phyloP scores from a whole-genome alignment of 768 basidiomycete species.

The Tubosaeta brunneosetosa region DNA sequence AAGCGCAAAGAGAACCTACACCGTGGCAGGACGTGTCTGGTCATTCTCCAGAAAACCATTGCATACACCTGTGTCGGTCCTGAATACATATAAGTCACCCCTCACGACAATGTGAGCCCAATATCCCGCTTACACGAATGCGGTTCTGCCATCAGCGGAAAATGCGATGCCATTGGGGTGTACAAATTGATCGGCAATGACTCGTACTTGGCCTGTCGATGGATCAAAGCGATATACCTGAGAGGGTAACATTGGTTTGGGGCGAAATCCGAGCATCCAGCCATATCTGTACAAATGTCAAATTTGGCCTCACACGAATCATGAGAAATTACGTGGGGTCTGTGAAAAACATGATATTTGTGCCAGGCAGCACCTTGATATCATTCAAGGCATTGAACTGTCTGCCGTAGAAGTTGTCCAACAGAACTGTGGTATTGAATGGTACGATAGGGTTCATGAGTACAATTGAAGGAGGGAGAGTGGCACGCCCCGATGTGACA shows the following conservation, averaged over 20 bases:
- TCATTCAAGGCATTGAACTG: conserved; percentile 86
- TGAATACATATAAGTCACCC: conserved; percentile 20
- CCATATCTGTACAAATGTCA: conserved; percentile 46
- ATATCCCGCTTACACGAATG: conserved; percentile 49
- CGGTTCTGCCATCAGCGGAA: conserved; percentile 54
- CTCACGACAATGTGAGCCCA: background rate
- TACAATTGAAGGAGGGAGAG: conserved; percentile 55
- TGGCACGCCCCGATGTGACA: conserved; percentile 61
- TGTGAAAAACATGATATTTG: conserved; percentile 71
- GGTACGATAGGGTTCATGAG: conserved; percentile 63
- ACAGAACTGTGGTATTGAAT: conserved; percentile 62
- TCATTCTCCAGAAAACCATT: conserved; percentile 46
- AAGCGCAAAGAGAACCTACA: conserved; percentile 40
- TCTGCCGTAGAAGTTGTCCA: conserved; percentile 77
- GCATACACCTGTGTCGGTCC: conserved; percentile 29
- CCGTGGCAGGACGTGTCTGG: conserved; percentile 60
- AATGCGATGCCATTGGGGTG: conserved; percentile 75
- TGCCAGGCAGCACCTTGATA: conserved; percentile 66
- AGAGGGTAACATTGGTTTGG: conserved; percentile 58
- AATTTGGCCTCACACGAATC: background rate
- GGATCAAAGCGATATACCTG: conserved; percentile 75
- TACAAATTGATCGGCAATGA: conserved; percentile 72
- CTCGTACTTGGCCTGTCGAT: conserved; percentile 55
- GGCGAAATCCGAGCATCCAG: conserved; percentile 61
- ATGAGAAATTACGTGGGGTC: conserved; percentile 51